Conservation (phyloP, 768 basidiomycete genomes). For the Clitopilus hobsonii region DNA sequence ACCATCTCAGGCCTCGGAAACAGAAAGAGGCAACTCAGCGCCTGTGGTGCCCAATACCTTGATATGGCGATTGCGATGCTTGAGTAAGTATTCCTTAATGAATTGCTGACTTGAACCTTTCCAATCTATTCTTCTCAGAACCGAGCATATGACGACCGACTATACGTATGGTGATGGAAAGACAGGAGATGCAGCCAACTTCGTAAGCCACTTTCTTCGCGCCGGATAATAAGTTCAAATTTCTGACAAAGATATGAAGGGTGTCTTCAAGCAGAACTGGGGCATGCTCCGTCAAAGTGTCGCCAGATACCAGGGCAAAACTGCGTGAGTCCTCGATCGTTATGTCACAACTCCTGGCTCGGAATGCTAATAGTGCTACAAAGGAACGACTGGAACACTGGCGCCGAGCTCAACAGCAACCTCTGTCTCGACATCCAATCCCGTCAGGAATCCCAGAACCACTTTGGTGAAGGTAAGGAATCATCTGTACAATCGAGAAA, state of each 20-base stretch:
- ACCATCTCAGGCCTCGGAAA: conserved; percentile 7
- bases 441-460: conserved; percentile 9
- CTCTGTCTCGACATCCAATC: conserved; percentile 6
- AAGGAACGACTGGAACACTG: conserved; percentile 8
- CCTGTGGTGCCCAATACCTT: conserved; percentile 7
- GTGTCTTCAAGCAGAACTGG: conserved; percentile 12
- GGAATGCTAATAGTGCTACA: too few species aligned
- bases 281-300: conserved; percentile 9
- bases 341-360: not conserved
- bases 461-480: conserved; percentile 8
- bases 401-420: conserved; percentile 9
- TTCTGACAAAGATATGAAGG: not conserved
- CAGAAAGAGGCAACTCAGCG: conserved; percentile 9
- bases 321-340: conserved; percentile 1
- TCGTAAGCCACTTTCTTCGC: not conserved
- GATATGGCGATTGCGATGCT: conserved; percentile 11
- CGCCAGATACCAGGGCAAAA: conserved; percentile 5
- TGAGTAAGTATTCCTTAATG: not conserved
- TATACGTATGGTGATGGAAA: conserved; percentile 10
- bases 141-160: conserved; percentile 6
- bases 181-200: conserved; percentile 6
- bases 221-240: not conserved
- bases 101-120: not conserved
- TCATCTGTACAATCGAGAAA: not conserved
- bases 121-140: not conserved